Base-by-base conservation (phyloP, 2,329 filamentous ascomycete species). In the Clarireedia sp. region DNA sequence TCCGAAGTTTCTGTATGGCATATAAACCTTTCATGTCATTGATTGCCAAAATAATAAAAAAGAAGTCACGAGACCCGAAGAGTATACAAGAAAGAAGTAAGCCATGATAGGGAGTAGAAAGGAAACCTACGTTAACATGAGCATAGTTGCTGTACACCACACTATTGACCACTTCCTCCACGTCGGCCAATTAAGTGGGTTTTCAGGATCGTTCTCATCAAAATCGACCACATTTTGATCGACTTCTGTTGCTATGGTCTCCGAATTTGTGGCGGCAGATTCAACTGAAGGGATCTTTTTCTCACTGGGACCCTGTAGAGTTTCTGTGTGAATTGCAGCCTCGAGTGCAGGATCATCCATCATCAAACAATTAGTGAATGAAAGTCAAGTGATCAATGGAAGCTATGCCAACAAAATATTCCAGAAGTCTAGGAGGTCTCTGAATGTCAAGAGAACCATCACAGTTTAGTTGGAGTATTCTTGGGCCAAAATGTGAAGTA, bases 141-240 rank as follows among this genome's bases (percentile, higher is more conserved):
- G 36, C 36, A 54, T 54, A 12, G 44, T 17, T 3, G 51, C 40
- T 4, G 41, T 45, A 48, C 24, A 45, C 12, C 40, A 29, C 8
- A 48, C 36, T 2, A 54, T 38, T 21, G 51, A 54, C 51, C 44
- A 54, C 17, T 54, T 54, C 2, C 23, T 14, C 36, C 44, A 46
- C 6, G 23, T 5, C 0, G 33, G 33, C 51, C 51, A 48, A 3
- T 48, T 54, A 9, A 48, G 51, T 3, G 51, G 44, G n/a, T 54
- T 21, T 21, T 29, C 51, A 2, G 44, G 33, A 8, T 48, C 51
- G n/a, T 54, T 36, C 6, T 48, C 44, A 2, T 47, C 51, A 5
- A 54, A 38, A 24, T 54, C 51, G 10, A 54, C 7, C 19, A 53
- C 12, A n/a, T 53, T 38, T 1, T 14, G 16, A 26, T 50, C 14